phyloP scores from a whole-genome alignment of 2,329 filamentous ascomycete genomes.

The Xenoacremonium recifei region DNA sequence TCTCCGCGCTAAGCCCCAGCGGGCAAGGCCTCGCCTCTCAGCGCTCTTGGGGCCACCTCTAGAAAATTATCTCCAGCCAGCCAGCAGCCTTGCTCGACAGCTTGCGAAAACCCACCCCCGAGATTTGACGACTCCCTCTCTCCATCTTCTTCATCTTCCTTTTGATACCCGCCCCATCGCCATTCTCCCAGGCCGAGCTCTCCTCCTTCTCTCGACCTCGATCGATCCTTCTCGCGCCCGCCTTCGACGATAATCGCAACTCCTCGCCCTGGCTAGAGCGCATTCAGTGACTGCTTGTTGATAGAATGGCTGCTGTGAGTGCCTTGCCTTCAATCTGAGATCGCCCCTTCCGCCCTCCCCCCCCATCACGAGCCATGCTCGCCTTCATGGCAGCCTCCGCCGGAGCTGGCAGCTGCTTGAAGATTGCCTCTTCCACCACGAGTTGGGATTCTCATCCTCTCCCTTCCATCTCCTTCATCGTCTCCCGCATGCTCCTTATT shows the following conservation, averaged over 20 bases:
- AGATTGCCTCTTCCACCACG: no score
- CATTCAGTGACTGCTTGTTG: conserved; percentile 30
- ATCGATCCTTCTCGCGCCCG: conserved; percentile 17
- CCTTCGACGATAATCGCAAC: conserved; percentile 18
- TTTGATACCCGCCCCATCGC: conserved; percentile 32
- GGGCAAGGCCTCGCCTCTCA: conserved; percentile 16
- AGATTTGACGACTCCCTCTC: no score
- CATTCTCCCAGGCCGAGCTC: conserved; percentile 20
- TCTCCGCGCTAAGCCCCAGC: conserved; percentile 19
- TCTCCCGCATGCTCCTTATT: not conserved
- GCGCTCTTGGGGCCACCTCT: conserved; percentile 29
- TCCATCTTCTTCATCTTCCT: conserved; percentile 28
- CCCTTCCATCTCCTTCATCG: not conserved
- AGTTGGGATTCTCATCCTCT: conserved; percentile 1
- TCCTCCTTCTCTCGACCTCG: conserved; percentile 15
- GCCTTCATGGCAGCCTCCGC: not conserved
- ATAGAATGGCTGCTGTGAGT: conserved; percentile 46
- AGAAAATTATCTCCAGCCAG: conserved; percentile 34
- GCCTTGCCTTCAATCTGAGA: conserved; percentile 16
- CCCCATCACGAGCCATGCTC: no score
- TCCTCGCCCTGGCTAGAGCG: no score
- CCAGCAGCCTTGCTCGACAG: conserved; percentile 22
- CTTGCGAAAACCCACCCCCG: conserved; percentile 31
- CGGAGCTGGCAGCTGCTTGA: not conserved
- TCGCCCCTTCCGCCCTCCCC: conserved; percentile 12